Percentiles rank a stretch among this genome's conserved stretches.
These are phyloP conservation scores for Verticillium longisporum DNA, from an alignment of 2,329 filamentous ascomycete genomes.

Conservation along the genomic window DNA sequence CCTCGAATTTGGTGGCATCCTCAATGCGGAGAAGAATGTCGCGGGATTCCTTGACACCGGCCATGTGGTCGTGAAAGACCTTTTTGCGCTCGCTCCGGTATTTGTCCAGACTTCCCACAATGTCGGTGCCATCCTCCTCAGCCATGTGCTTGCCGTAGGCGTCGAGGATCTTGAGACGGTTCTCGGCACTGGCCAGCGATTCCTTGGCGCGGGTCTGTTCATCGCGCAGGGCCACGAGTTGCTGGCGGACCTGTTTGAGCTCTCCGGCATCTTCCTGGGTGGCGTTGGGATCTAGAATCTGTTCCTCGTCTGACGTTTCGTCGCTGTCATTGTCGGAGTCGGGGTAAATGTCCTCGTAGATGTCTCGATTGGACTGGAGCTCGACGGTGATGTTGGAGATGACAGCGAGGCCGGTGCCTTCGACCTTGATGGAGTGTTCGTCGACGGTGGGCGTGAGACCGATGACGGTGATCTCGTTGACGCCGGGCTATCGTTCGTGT, in stretches of 20 bases:
- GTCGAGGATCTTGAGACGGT: constrained; percentile 34
- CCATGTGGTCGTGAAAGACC: constrained; percentile 32
- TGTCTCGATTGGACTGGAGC: constrained; percentile 45
- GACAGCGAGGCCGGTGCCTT: constrained; percentile 46
- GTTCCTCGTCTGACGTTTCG: constrained; percentile 15
- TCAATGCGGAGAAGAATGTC: constrained; percentile 14
- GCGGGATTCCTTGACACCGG: constrained; percentile 22
- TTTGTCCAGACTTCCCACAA: constrained; percentile 28
- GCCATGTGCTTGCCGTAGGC: constrained; percentile 29
- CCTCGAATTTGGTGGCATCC: constrained; percentile 15
- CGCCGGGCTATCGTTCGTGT: constrained; percentile 42
- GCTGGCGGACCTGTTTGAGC: constrained; percentile 21
- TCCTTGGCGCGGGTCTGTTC: constrained; percentile 22
- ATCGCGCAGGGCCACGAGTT: constrained; percentile 22
- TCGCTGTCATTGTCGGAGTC: constrained; percentile 32
- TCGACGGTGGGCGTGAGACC: constrained; percentile 50
- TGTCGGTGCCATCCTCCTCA: constrained; percentile 22
- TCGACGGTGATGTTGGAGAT: constrained; percentile 59
- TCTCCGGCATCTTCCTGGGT: not conserved
- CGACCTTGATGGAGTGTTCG: constrained; percentile 53
- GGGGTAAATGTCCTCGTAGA: constrained; percentile 47
- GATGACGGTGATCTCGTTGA: constrained; percentile 50
- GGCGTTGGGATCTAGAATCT: constrained; percentile 14
- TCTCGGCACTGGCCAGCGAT: constrained; percentile 22
- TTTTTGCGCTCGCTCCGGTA: constrained; percentile 36